A percentile compares a stretch with the other conserved stretches of the same genome.
Evolutionary conservation across 2,329 filamentous ascomycete genomes (phyloP).

Genomic region (Cercospora zeae-maydis): DNA sequence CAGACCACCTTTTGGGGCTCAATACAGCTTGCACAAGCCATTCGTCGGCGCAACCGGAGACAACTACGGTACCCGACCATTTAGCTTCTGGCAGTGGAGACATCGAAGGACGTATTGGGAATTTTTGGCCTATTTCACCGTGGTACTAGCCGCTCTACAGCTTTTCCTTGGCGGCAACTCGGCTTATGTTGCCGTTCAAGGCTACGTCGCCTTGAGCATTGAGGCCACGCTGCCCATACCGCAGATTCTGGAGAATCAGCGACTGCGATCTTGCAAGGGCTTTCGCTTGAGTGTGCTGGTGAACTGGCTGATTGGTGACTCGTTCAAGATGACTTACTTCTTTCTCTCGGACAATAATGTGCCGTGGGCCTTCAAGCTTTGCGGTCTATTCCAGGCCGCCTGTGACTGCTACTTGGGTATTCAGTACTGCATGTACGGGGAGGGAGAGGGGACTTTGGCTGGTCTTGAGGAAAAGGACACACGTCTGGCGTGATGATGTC

Average conservation of each 20-base stretch:
- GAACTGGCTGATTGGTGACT: conserved; percentile 76
- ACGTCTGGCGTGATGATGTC: conserved; percentile 25
- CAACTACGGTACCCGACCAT: conserved; percentile 57
- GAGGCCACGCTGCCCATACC: conserved; percentile 80
- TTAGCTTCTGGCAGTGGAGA: conserved; percentile 80
- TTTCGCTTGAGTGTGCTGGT: conserved; percentile 72
- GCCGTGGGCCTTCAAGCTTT: conserved; percentile 75
- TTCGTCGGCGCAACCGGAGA: conserved; percentile 55
- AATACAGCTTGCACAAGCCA: conserved; percentile 47
- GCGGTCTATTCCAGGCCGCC: conserved; percentile 73
- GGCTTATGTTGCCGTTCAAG: conserved; percentile 64
- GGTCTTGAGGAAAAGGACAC: conserved; percentile 27
- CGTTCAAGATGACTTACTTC: conserved; percentile 75
- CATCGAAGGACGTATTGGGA: conserved; percentile 75
- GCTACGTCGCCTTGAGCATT: conserved; percentile 70
- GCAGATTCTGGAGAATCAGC: conserved; percentile 69
- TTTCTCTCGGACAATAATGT: conserved; percentile 71
- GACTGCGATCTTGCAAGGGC: conserved; percentile 67
- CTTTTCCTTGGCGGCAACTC: conserved; percentile 59
- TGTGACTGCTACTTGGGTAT: conserved; percentile 72
- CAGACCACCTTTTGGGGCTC: conserved; percentile 43
- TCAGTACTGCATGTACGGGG: conserved; percentile 70
- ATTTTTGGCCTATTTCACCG: conserved; percentile 66
- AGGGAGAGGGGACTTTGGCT: conserved; percentile 38
- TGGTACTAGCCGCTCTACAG: conserved; percentile 60